Conservation (phyloP, 371 early-diverging fungal species). For the Lichtheimia hyalospora region DNA sequence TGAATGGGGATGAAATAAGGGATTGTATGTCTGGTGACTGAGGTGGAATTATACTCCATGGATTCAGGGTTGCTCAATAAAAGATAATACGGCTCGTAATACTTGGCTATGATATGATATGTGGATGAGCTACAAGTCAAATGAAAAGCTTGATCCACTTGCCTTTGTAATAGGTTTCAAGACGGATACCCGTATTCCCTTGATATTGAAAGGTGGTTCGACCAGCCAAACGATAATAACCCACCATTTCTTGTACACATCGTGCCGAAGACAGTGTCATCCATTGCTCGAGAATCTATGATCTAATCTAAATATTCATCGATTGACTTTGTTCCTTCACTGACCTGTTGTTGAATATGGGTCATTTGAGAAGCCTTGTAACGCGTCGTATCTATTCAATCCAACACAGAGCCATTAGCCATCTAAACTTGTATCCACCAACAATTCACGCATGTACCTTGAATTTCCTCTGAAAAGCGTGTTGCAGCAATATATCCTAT, state of each 20-base stretch:
- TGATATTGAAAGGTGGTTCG: conserved; percentile 31
- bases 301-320: too few relatives aligned
- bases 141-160: background rate
- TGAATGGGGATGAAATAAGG: conserved; percentile 37
- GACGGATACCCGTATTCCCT: conserved; percentile 24
- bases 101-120: conserved; percentile 9
- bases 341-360: conserved; percentile 26
- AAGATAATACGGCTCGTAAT: conserved; percentile 40
- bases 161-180: conserved; percentile 47
- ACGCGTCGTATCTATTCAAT: conserved; percentile 27
- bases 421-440: background rate
- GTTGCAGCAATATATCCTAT: conserved; percentile 25
- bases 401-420: background rate
- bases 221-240: conserved; percentile 36
- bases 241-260: conserved; percentile 32
- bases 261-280: conserved; percentile 23
- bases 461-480: conserved; percentile 21
- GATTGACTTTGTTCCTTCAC: too few relatives aligned
- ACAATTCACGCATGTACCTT: conserved; percentile 9
- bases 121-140: background rate
- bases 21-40: conserved; percentile 30
- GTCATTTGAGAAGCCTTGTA: conserved; percentile 20
- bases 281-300: conserved; percentile 30
- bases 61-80: conserved; percentile 4
- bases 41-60: too few relatives aligned